Evolutionary conservation across 1,284 basidiomycete genomes (phyloP).

Genomic region (Schizophyllum commune): DNA sequence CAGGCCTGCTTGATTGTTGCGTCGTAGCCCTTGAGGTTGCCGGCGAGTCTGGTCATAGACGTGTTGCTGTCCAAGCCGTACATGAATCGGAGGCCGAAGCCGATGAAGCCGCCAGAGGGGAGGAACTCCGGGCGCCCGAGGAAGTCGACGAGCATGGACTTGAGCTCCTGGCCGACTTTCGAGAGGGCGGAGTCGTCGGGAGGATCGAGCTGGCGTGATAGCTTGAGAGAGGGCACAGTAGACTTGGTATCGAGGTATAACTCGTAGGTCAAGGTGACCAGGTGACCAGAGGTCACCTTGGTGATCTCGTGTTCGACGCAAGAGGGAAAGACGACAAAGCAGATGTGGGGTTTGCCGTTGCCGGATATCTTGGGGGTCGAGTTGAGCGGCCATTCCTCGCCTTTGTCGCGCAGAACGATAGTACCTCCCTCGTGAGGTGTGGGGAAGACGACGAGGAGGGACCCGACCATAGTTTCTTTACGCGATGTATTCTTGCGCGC

Average conservation of each 20-base stretch:
- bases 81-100: slow-evolving; percentile 22
- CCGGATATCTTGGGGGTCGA: slow-evolving; percentile 6
- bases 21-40: slow-evolving; percentile 20
- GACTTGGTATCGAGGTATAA: slow-evolving; percentile 18
- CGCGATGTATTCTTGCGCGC: slow-evolving; percentile 23
- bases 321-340: not conserved
- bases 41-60: slow-evolving; percentile 3
- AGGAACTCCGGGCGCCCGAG: slow-evolving; percentile 5
- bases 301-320: slow-evolving; percentile 1
- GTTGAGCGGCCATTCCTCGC: slow-evolving; percentile 21
- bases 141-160: not conserved
- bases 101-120: slow-evolving; percentile 23
- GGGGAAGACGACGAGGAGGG: slow-evolving; percentile 32
- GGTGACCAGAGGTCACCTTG: slow-evolving; percentile 27
- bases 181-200: slow-evolving; percentile 11
- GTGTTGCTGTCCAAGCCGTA: slow-evolving; percentile 18
- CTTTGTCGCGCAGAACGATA: slow-evolving; percentile 23
- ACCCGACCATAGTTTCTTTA: slow-evolving; percentile 21
- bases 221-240: not conserved
- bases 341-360: not conserved
- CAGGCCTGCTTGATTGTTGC: slow-evolving; percentile 3
- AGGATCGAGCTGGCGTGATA: not conserved
- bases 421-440: slow-evolving; percentile 30
- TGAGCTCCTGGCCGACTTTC: slow-evolving; percentile 5
- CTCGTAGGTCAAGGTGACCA: slow-evolving; percentile 35